Percentiles rank a stretch among this genome's conserved stretches.
These are phyloP conservation scores for Przewalskia tangutica DNA, from an alignment of 257 asterid species.

Conservation along the genomic window DNA sequence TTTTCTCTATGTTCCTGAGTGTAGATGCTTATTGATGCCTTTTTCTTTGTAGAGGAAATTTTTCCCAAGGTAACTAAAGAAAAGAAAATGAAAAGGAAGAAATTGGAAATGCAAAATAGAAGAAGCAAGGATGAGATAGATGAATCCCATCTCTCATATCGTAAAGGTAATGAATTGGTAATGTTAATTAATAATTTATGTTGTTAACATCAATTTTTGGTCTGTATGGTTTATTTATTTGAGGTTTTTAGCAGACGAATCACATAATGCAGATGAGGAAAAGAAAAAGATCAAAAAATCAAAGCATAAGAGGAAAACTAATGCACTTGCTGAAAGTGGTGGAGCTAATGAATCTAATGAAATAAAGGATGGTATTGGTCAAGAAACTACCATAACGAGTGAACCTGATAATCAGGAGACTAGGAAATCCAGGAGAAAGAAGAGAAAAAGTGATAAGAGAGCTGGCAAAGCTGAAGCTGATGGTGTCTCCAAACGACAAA, in stretches of 20 bases:
- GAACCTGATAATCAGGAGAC: slow-evolving; percentile 14
- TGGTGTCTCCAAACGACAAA: slow-evolving; percentile 13
- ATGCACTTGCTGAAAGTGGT: not conserved
- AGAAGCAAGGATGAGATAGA: slow-evolving; percentile 10
- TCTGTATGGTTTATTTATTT: not conserved
- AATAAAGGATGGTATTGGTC: slow-evolving; percentile 17
- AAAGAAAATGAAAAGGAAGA: slow-evolving; percentile 20
- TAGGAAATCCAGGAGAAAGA: slow-evolving; percentile 32
- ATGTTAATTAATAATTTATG: not conserved
- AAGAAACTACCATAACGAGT: slow-evolving; percentile 7
- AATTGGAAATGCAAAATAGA: slow-evolving; percentile 2
- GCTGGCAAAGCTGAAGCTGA: slow-evolving; percentile 5
- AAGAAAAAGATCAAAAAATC: slow-evolving; percentile 20
- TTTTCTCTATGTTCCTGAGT: not conserved
- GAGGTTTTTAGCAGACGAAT: slow-evolving; percentile 23
- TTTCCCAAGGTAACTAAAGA: slow-evolving; percentile 4
- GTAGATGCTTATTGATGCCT: not conserved
- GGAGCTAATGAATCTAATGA: slow-evolving; percentile 2
- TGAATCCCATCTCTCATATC: slow-evolving; percentile 6
- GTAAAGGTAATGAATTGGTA: slow-evolving; percentile 16
- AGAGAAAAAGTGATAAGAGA: slow-evolving; percentile 22
- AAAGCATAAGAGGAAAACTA: slow-evolving; percentile 26
- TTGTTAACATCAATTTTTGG: not conserved
- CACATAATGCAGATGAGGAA: slow-evolving; percentile 13
- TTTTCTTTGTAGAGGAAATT: slow-evolving; percentile 6